Conservation (phyloP, 2,329 filamentous ascomycete genomes). For the Berkeleyomyces basicola region DNA sequence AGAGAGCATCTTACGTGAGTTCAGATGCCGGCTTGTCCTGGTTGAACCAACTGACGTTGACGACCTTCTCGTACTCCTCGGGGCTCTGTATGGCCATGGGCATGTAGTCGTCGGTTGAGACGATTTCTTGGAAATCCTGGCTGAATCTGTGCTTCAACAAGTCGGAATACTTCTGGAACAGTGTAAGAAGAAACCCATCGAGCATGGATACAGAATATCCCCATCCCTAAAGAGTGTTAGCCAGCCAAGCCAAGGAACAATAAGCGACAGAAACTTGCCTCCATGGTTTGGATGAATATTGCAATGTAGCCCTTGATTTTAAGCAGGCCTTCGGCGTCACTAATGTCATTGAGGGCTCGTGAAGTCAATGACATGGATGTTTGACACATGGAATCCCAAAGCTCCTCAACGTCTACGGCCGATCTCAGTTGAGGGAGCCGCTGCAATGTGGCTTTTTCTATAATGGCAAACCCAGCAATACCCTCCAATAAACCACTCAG, state of each 20-base stretch:
- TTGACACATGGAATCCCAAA: conserved; percentile 97
- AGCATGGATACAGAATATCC: conserved; percentile 69
- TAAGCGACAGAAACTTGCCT: conserved; percentile 35
- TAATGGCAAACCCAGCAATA: conserved; percentile 90
- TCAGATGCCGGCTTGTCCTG: conserved; percentile 64
- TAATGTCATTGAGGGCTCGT: conserved; percentile 60
- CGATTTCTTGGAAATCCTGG: conserved; percentile 85
- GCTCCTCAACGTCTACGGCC: conserved; percentile 74
- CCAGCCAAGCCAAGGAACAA: not conserved
- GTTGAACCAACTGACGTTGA: conserved; percentile 90
- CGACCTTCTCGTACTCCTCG: conserved; percentile 89
- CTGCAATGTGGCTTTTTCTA: conserved; percentile 86
- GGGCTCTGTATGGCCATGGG: conserved; percentile 87
- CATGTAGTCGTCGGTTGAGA: conserved; percentile 97
- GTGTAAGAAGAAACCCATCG: conserved; percentile 66
- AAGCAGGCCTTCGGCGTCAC: conserved; percentile 75
- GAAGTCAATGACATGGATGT: conserved; percentile 68
- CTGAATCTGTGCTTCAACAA: conserved; percentile 82
- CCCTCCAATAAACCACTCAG: conserved; percentile 85
- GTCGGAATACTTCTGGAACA: conserved; percentile 90
- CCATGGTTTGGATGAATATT: conserved; percentile 96
- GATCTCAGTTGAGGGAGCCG: conserved; percentile 70
- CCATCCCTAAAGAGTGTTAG: conserved; percentile 47
- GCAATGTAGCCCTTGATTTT: conserved; percentile 89
- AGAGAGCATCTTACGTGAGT: conserved; percentile 41